Evolutionary conservation across 108 stramenopile species (phyloP).

Genomic region (Heterococcus sp.): DNA sequence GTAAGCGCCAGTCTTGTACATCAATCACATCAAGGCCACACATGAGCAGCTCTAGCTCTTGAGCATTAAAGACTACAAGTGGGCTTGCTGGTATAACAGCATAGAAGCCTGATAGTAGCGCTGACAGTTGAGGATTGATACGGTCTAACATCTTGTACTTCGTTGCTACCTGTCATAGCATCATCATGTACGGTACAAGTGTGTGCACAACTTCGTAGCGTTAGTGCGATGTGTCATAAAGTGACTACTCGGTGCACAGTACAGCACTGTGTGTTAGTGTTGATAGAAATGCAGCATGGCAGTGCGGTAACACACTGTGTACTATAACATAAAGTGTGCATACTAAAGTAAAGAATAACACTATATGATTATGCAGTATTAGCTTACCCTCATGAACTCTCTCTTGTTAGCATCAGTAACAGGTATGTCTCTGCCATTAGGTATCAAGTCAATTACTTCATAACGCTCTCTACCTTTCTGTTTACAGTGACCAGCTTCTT

Average conservation of each 20-base stretch:
- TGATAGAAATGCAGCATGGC: too few relatives aligned
- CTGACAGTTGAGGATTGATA: background rate
- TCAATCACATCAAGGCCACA: slow-evolving; percentile 11
- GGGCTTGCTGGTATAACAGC: background rate
- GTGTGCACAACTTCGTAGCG: too few relatives aligned
- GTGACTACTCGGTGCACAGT: too few relatives aligned
- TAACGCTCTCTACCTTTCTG: background rate
- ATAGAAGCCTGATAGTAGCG: background rate
- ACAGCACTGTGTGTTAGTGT: too few relatives aligned
- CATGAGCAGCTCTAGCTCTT: slow-evolving; percentile 4
- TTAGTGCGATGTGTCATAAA: too few relatives aligned
- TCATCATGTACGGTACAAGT: too few relatives aligned
- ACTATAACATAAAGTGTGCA: too few relatives aligned
- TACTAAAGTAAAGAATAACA: too few relatives aligned
- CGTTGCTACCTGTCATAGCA: background rate
- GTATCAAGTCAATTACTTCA: slow-evolving; percentile 4
- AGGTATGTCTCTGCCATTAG: background rate
- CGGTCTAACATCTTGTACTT: background rate
- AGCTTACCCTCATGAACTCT: slow-evolving; percentile 2
- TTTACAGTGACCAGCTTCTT: slow-evolving; percentile 50
- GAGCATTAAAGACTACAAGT: slow-evolving; percentile 3
- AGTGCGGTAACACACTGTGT: too few relatives aligned
- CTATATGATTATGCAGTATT: background rate
- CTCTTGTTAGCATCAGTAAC: slow-evolving; percentile 26
- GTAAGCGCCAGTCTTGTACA: slow-evolving; percentile 17